Base-by-base conservation (phyloP, 805 yeast genomes). In the Metschnikowia cerradonensis region DNA sequence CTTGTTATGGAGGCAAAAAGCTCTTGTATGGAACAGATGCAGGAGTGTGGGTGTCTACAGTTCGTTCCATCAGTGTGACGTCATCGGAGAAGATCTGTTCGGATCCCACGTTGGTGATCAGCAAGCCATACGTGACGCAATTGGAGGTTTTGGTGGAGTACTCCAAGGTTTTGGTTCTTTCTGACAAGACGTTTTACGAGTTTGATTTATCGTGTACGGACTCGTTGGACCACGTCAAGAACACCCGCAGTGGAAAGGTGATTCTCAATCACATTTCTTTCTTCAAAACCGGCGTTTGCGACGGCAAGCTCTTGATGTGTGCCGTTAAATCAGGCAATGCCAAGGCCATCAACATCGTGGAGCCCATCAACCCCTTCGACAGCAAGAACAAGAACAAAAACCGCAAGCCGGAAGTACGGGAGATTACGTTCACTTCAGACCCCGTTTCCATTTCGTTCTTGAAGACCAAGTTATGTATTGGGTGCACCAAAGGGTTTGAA, bases 401-500 rank as follows among this genome's bases (percentile, higher is more conserved):
- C 52, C 80, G 84, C 64, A 82, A 84, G 62, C 76, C 77, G 50
- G 88, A 85, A 48, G 77, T 82, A 13, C 79, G 82, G 44, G 97
- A 94, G 61, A 84, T 92, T 34, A 77, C 78, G 26, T 90, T 94
- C 65, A 83, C 82, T 42, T 86, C 96, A 4, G 98, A 94, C 60
- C 96, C 97, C 1, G 87, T 92, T 33, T 86, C 96, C 6, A 85
- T 94, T 15, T 90, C 96, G 23, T 92, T 92, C 63, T 75, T 94
- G 68, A 89, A 90, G 64, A 84, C 91, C 3, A 88, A 86, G 62
- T 72, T 94, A 55, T 92, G 97, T 73, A 87, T 94, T 56, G 99
- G 99, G 23, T 94, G 99, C 62, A 85, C 96, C 30, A 89, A 86
- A 66, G 99, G 99, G 0, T 94, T 94, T 73, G 98, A 94, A 71